Evolutionary conservation across 2,329 filamentous ascomycete genomes (phyloP).

Genomic region (Karstenula rhodostoma): DNA sequence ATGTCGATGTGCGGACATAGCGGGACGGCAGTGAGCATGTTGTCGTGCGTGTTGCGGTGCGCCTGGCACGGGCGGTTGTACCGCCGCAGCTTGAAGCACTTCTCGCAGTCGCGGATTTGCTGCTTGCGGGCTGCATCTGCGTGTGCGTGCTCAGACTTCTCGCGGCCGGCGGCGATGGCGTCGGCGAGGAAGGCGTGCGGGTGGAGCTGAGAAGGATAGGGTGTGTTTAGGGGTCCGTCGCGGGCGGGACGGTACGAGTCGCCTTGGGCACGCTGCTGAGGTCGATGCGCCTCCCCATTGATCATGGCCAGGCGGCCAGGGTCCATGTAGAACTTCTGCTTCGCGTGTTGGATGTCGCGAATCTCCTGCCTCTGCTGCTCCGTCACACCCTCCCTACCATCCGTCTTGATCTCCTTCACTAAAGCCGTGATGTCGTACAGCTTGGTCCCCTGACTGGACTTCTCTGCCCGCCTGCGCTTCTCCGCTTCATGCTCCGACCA

Average conservation of each 20-base stretch:
- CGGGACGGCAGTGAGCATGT: neutral
- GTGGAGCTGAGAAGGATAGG: too few relatives aligned
- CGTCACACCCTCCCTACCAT: neutral
- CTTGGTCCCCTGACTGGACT: neutral
- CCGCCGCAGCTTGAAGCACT: neutral
- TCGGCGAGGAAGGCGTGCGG: too few relatives aligned
- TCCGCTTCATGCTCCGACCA: neutral
- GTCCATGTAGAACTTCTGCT: neutral
- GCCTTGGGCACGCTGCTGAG: neutral
- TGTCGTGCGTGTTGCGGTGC: neutral
- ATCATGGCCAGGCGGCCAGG: neutral
- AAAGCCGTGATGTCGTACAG: neutral
- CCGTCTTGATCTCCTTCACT: neutral
- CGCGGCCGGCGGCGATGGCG: neutral
- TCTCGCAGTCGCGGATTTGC: neutral
- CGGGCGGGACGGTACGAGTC: neutral
- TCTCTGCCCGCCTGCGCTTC: neutral
- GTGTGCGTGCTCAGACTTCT: neutral
- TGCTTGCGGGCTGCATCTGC: neutral
- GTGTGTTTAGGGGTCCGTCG: neutral
- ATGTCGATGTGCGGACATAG: neutral
- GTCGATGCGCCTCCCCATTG: neutral
- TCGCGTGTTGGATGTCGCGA: neutral
- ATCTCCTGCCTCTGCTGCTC: neutral
- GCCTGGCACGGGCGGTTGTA: neutral